phyloP scores from a whole-genome alignment of 768 basidiomycete genomes.

The Boletus fagicola region DNA sequence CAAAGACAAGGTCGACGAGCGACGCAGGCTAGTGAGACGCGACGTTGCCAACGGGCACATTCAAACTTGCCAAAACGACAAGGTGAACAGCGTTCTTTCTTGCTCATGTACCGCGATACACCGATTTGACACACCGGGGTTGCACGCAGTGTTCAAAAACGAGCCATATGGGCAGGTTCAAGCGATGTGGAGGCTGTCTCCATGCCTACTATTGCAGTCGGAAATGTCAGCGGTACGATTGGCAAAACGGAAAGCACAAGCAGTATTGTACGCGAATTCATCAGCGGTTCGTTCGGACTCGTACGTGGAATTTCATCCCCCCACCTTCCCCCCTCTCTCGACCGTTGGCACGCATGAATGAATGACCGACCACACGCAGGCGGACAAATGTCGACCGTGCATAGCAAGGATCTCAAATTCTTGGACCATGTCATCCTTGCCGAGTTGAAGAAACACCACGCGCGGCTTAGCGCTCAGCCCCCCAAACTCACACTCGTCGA shows the following conservation, averaged over 20 bases:
- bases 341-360: not conserved
- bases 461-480: conserved; percentile 8
- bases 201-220: conserved; percentile 31
- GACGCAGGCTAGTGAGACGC: conserved; percentile 19
- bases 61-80: conserved; percentile 29
- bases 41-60: conserved; percentile 19
- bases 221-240: conserved; percentile 29
- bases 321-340: no score
- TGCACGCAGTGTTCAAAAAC: conserved; percentile 23
- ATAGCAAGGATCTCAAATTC: conserved; percentile 27
- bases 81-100: conserved; percentile 2
- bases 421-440: conserved; percentile 27
- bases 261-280: conserved; percentile 24
- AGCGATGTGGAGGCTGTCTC: conserved; percentile 27
- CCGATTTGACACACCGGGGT: not conserved
- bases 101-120: not conserved
- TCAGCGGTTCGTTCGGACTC: conserved; percentile 16
- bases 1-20: conserved; percentile 17
- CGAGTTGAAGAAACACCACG: conserved; percentile 23
- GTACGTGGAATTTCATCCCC: conserved; percentile 9
- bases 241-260: conserved; percentile 29
- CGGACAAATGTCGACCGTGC: conserved; percentile 26
- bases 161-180: conserved; percentile 17
- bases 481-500: conserved; percentile 27
- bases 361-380: conserved; percentile 8